A percentile compares a stretch with the other conserved stretches of the same genome.
phyloP scores from a whole-genome alignment of 805 yeast genomes.

The Lachancea lanzarotensis region DNA sequence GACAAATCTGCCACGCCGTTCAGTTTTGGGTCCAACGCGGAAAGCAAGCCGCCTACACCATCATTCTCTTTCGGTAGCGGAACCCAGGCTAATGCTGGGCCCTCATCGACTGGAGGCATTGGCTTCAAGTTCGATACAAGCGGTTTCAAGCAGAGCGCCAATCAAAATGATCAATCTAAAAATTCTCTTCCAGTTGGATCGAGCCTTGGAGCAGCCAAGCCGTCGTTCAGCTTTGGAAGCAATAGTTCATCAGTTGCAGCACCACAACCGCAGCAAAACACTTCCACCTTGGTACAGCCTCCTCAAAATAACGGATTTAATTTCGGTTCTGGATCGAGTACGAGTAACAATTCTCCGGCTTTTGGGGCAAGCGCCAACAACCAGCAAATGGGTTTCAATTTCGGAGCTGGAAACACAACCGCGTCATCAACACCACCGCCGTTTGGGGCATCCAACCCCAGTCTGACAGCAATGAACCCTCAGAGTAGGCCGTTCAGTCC shows the following conservation, averaged over 20 bases:
- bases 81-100: background rate
- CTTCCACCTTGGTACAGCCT: conserved; percentile 2
- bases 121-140: conserved; percentile 10
- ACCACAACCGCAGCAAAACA: conserved; percentile 10
- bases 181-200: conserved; percentile 8
- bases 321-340: conserved; percentile 7
- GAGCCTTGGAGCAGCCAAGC: conserved; percentile 1
- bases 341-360: conserved; percentile 16
- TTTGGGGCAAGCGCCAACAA: conserved; percentile 18
- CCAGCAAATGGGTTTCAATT: conserved; percentile 8
- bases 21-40: conserved; percentile 1
- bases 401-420: conserved; percentile 6
- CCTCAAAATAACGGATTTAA: background rate
- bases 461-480: background rate
- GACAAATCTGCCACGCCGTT: conserved; percentile 1
- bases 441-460: conserved; percentile 8
- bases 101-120: background rate
- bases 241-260: conserved; percentile 8
- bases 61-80: conserved; percentile 2
- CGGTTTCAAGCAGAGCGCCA: conserved; percentile 2
- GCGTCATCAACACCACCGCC: conserved; percentile 11
- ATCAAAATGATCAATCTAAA: conserved; percentile 2
- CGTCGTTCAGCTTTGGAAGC: conserved; percentile 2
- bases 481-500: conserved; percentile 21
- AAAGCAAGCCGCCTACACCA: background rate